These are phyloP conservation scores for Mimosa pudica DNA, from an alignment of 306 rosid species.

Conservation along the genomic window DNA sequence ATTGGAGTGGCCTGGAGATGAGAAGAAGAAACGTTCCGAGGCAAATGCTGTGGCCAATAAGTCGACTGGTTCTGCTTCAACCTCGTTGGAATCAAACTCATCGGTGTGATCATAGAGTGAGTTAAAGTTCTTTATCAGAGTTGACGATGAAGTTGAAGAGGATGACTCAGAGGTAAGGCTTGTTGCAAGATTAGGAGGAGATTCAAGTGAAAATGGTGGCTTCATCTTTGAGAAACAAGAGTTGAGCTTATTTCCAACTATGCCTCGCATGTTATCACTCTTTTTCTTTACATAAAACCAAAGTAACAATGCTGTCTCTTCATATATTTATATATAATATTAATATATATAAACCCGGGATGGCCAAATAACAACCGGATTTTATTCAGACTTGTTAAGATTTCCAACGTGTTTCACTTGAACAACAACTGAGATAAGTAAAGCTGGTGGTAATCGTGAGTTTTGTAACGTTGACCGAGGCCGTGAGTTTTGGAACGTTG, in stretches of 20 bases:
- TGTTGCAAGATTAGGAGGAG: constrained; percentile 29
- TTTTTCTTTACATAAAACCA: background rate
- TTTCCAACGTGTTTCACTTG: background rate
- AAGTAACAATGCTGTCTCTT: background rate
- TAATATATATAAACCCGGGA: background rate
- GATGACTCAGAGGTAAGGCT: constrained; percentile 12
- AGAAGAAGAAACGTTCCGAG: constrained; percentile 89
- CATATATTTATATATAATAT: background rate
- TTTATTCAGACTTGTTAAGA: background rate
- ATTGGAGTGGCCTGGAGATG: constrained; percentile 88
- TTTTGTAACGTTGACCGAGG: background rate
- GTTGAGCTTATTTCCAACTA: constrained; percentile 50
- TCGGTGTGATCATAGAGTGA: constrained; percentile 66
- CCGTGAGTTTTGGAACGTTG: background rate
- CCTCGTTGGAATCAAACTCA: constrained; percentile 2
- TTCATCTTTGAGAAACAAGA: constrained; percentile 69
- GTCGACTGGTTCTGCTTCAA: constrained; percentile 36
- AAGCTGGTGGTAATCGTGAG: background rate
- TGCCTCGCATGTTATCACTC: constrained; percentile 50
- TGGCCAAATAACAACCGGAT: background rate
- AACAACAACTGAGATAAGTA: background rate
- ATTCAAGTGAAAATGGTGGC: constrained; percentile 34
- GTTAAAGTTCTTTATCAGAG: constrained; percentile 71
- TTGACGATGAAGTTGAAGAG: constrained; percentile 22
- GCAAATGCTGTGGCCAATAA: constrained; percentile 69